Conservation (phyloP, 176 grass and related monocot genomes). For the Lolium multiflorum region DNA sequence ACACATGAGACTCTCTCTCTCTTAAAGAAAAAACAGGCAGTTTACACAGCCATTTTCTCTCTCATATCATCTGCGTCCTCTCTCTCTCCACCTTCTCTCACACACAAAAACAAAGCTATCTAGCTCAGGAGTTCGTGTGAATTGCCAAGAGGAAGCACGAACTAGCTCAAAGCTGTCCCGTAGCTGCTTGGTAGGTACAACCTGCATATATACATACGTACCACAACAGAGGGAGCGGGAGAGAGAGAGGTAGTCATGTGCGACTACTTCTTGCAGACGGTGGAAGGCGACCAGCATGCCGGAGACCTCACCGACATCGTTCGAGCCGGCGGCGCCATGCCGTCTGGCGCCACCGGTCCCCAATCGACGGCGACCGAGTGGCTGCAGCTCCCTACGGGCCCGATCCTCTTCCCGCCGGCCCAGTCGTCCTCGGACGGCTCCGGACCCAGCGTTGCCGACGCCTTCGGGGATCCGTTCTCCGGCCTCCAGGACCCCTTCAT, state of each 20-base stretch:
- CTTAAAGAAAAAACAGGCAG: neutral
- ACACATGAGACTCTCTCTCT: neutral
- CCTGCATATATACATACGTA: conserved; percentile 10
- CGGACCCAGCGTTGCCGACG: neutral
- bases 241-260: conserved; percentile 58
- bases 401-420: conserved; percentile 40
- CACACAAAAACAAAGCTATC: conserved; percentile 49
- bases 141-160: conserved; percentile 30
- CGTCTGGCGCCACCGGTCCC: neutral
- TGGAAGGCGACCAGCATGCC: conserved; percentile 67
- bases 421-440: conserved; percentile 42
- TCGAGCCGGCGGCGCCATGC: conserved; percentile 54
- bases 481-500: conserved; percentile 64
- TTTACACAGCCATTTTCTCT: neutral
- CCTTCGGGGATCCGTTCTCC: conserved; percentile 65
- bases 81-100: conserved; percentile 10
- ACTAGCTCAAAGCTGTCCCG: conserved; percentile 19
- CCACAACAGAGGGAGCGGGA: neutral
- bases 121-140: conserved; percentile 37
- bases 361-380: conserved; percentile 49
- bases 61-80: neutral
- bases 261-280: conserved; percentile 80
- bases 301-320: conserved; percentile 88
- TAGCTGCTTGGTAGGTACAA: conserved; percentile 3
- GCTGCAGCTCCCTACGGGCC: conserved; percentile 45